A percentile compares a stretch with the other conserved stretches of the same genome.
phyloP scores from a whole-genome alignment of 345 rosid species.

The Gossypium turneri region DNA sequence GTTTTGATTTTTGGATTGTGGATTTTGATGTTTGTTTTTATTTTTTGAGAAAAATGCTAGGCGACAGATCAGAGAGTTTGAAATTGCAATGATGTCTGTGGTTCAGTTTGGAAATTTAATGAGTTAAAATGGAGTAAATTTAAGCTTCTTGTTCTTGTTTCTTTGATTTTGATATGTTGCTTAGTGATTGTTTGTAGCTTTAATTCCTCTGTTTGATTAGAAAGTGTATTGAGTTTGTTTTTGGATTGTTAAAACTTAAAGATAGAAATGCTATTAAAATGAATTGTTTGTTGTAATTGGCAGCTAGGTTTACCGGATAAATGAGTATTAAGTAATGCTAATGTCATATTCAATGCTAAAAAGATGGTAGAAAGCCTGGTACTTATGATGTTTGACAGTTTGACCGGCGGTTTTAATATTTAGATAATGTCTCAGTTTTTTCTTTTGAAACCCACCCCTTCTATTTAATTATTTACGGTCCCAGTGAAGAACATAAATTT shows the following conservation, averaged over 20 bases:
- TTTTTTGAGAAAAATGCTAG: constrained; percentile 13
- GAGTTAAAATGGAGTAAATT: neutral
- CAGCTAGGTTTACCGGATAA: neutral
- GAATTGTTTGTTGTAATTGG: neutral
- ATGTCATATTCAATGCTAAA: neutral
- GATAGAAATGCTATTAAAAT: neutral
- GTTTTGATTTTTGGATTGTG: constrained; percentile 5
- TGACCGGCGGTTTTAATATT: too few species aligned
- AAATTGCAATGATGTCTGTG: neutral
- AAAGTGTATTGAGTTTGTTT: neutral
- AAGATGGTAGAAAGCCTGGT: too few species aligned
- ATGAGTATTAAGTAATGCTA: neutral
- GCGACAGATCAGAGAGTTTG: neutral
- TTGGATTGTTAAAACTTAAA: neutral
- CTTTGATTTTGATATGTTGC: neutral
- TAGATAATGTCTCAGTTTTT: too few species aligned
- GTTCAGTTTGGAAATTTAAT: neutral
- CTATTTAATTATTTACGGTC: too few species aligned
- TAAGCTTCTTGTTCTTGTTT: neutral
- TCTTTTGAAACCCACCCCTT: too few species aligned
- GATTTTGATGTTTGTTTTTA: constrained; percentile 8
- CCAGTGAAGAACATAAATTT: too few species aligned
- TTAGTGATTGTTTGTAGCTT: neutral
- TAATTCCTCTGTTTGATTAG: neutral
- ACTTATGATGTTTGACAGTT: too few species aligned